Evolutionary conservation across 176 grass and related monocot species (phyloP), one percentile per base, ranked within the genome.

Genomic region (Poa pratensis): DNA sequence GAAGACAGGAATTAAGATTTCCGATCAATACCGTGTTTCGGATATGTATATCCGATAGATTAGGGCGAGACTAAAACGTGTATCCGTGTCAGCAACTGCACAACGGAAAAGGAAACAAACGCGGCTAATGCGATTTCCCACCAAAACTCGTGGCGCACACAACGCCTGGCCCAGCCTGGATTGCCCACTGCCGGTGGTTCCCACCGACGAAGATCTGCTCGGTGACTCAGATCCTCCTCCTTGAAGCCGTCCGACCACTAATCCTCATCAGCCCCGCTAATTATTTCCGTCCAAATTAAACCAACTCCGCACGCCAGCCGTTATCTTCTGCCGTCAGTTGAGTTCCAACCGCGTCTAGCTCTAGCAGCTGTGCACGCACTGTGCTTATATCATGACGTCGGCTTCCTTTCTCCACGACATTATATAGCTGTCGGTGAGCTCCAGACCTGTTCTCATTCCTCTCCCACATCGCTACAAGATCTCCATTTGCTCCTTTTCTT

Each of bases 171-270:
- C 18, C 48, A 5, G 23, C 59, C 58, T 57, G 54, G 20, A 15
- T 43, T 11, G 28, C 12, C 64, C 28, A 27, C 83, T 4, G 37
- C 75, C 39, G 14, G 9, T 62, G 84, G 40, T 45, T 59, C 83
- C 39, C 70, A 0, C 35, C 48, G 23, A 9, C 53, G 74, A 8
- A 59, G 19, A 80, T 70, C 69, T 15, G 0, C 34, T 10, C 54
- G 84, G 9, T 86, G 79, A 90, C 55, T 86, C 84, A 18, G 79
- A 90, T 86, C 88, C 88, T 10, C 62, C 4, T 32, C 63, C 24
- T 5, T 1, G 7, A 32, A 17, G 40, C 37, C 5, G 19, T 45
- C 23, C 14, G 77, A 48, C 23, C 2, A 23, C 2, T 37, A n/a
- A 80, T 34, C 43, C 42, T 64, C 2, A 52, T 75, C 71, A 73